Evolutionary conservation across 768 basidiomycete species (phyloP).

Genomic region (Coprinopsis strossmayeri): DNA sequence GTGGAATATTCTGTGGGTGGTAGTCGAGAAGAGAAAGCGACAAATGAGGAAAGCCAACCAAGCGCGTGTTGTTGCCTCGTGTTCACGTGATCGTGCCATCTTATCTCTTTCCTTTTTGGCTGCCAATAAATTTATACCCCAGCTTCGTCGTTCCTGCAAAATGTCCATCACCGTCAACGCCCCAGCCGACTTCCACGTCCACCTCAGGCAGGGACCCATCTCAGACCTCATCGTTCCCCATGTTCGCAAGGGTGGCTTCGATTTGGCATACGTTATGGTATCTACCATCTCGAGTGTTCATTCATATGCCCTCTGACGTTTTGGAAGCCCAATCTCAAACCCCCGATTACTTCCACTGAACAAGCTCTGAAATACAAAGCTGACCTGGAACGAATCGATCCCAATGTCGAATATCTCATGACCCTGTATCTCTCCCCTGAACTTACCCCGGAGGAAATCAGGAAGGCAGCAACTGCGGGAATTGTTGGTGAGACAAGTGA

Average conservation of each 20-base stretch:
- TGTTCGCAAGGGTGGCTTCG: conserved; percentile 84
- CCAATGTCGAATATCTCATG: conserved; percentile 84
- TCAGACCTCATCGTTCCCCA: conserved; percentile 84
- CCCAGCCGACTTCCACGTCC: conserved; percentile 94
- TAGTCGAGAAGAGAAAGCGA: conserved; percentile 9
- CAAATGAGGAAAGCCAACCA: conserved; percentile 25
- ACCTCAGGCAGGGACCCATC: conserved; percentile 84
- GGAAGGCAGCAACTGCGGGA: conserved; percentile 80
- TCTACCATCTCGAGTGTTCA: conserved; percentile 1
- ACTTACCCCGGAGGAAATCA: conserved; percentile 85
- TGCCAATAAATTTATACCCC: too few relatives aligned
- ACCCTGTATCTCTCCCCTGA: conserved; percentile 92
- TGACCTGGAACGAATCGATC: conserved; percentile 67
- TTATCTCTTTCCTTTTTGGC: conserved; percentile 22
- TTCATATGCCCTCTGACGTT: conserved; percentile 11
- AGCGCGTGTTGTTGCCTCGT: conserved; percentile 32
- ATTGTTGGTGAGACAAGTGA: conserved; percentile 45
- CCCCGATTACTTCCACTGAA: conserved; percentile 79
- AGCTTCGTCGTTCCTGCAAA: conserved; percentile 12
- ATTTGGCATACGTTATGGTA: conserved; percentile 96
- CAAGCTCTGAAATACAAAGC: conserved; percentile 78
- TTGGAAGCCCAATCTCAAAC: conserved; percentile 89
- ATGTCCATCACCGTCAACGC: conserved; percentile 39
- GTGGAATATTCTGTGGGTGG: conserved; percentile 2
- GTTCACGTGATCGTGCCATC: conserved; percentile 23